These are phyloP conservation scores for Begonia loranthoides DNA, from an alignment of 306 rosid species.

Conservation along the genomic window DNA sequence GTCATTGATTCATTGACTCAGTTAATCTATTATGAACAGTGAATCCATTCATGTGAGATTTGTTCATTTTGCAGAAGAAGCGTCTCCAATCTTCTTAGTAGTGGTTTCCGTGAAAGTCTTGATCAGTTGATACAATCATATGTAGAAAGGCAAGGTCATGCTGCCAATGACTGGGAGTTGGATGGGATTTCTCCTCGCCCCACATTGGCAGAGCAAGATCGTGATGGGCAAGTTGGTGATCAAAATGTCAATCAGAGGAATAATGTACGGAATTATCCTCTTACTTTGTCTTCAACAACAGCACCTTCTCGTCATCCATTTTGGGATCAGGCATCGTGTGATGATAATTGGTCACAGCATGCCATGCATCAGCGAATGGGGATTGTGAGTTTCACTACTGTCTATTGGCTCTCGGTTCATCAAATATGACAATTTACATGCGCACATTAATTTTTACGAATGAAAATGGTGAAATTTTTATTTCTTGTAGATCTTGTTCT, in stretches of 20 bases:
- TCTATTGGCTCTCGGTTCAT: background rate
- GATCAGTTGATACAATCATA: conserved; percentile 84
- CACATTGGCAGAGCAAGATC: conserved; percentile 42
- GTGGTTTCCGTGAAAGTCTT: conserved; percentile 91
- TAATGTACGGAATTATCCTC: conserved; percentile 26
- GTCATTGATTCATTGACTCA: background rate
- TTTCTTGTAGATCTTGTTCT: no score
- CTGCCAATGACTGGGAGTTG: conserved; percentile 60
- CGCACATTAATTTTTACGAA: no score
- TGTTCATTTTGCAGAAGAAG: conserved; percentile 68
- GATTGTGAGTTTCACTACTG: conserved; percentile 32
- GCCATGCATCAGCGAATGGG: conserved; percentile 63
- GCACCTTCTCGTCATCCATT: conserved; percentile 44
- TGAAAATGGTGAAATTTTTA: no score
- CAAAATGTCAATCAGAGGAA: conserved; percentile 29
- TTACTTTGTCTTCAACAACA: conserved; percentile 40
- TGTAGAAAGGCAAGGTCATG: conserved; percentile 73
- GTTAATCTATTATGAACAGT: conserved; percentile 5
- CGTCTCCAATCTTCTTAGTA: conserved; percentile 86
- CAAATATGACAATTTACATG: no score
- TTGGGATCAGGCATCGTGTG: conserved; percentile 56
- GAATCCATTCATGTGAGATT: conserved; percentile 1
- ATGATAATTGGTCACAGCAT: conserved; percentile 56
- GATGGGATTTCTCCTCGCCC: conserved; percentile 42
- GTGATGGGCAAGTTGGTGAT: conserved; percentile 34